Conservation (phyloP, 306 rosid genomes). For the Medicago truncatula region DNA sequence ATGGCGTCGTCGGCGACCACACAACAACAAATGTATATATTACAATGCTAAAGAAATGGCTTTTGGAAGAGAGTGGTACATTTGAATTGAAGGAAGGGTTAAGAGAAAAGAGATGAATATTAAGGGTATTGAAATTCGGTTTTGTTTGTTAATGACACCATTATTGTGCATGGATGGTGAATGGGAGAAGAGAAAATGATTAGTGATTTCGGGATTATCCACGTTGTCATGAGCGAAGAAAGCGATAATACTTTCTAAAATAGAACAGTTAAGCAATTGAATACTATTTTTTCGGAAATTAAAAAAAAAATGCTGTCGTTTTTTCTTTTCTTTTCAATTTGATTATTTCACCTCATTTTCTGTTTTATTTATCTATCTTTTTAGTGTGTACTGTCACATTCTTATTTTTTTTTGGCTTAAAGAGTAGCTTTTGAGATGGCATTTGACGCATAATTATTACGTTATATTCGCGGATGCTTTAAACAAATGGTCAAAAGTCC, state of each 20-base stretch:
- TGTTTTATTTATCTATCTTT: neutral
- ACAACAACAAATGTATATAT: neutral
- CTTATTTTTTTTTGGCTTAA: neutral
- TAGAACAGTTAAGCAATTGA: slow-evolving; percentile 32
- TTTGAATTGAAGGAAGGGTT: slow-evolving; percentile 45
- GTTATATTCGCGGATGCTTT: too few relatives aligned
- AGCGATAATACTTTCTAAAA: slow-evolving; percentile 42
- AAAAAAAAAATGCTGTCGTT: neutral
- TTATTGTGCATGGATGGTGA: slow-evolving; percentile 45
- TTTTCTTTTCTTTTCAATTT: neutral
- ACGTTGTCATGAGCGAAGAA: slow-evolving; percentile 51
- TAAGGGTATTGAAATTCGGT: slow-evolving; percentile 34
- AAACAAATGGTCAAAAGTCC: too few relatives aligned
- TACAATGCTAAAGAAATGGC: slow-evolving; percentile 14
- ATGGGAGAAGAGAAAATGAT: slow-evolving; percentile 36
- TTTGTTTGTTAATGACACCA: slow-evolving; percentile 56
- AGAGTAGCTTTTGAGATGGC: neutral
- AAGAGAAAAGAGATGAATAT: slow-evolving; percentile 33
- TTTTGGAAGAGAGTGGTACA: slow-evolving; percentile 43
- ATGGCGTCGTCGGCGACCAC: slow-evolving; percentile 15
- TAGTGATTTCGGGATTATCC: slow-evolving; percentile 47
- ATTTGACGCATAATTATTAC: neutral
- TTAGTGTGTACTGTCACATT: neutral
- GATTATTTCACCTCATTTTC: neutral
- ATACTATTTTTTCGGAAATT: slow-evolving; percentile 35